These are phyloP conservation scores for Penicillium antarcticum DNA, from an alignment of 495 filamentous ascomycete species.

Conservation along the genomic window DNA sequence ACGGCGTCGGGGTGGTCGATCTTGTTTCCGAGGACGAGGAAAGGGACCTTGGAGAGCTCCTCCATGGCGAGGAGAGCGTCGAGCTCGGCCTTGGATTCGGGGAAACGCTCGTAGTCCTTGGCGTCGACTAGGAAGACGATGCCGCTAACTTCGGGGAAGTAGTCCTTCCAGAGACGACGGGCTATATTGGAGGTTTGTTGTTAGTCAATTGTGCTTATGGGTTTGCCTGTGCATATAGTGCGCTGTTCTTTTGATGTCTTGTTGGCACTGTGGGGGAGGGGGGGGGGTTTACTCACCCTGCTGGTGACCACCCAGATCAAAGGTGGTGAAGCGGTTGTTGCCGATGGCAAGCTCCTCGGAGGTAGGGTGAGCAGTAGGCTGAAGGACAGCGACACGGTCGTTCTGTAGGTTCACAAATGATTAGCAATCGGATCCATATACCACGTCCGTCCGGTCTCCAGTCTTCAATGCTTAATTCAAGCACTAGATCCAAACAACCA, in stretches of 20 bases:
- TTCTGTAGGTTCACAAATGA: constrained; percentile 60
- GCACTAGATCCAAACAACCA: neutral
- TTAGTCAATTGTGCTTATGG: neutral
- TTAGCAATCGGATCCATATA: constrained; percentile 12
- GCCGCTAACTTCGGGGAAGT: constrained; percentile 97
- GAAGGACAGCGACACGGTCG: constrained; percentile 89
- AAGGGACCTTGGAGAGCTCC: constrained; percentile 88
- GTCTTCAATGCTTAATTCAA: neutral
- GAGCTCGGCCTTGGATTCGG: constrained; percentile 93
- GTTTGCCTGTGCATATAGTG: too few relatives aligned
- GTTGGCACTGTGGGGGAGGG: neutral
- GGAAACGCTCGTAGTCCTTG: constrained; percentile 90
- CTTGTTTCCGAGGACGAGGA: constrained; percentile 95
- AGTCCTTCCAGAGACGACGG: constrained; percentile 95
- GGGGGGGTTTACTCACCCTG: constrained; percentile 61
- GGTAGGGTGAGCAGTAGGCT: constrained; percentile 86
- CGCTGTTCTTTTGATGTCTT: neutral
- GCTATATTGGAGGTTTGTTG: constrained; percentile 46
- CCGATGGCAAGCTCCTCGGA: constrained; percentile 96
- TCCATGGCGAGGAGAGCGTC: constrained; percentile 94
- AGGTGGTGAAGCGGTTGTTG: constrained; percentile 95
- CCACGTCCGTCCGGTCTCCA: neutral
- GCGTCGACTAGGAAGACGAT: constrained; percentile 98
- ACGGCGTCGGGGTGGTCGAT: constrained; percentile 96
- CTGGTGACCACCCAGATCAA: constrained; percentile 95